Evolutionary conservation across 2,329 filamentous ascomycete species (phyloP).

Genomic region (Colletotrichum musicola): DNA sequence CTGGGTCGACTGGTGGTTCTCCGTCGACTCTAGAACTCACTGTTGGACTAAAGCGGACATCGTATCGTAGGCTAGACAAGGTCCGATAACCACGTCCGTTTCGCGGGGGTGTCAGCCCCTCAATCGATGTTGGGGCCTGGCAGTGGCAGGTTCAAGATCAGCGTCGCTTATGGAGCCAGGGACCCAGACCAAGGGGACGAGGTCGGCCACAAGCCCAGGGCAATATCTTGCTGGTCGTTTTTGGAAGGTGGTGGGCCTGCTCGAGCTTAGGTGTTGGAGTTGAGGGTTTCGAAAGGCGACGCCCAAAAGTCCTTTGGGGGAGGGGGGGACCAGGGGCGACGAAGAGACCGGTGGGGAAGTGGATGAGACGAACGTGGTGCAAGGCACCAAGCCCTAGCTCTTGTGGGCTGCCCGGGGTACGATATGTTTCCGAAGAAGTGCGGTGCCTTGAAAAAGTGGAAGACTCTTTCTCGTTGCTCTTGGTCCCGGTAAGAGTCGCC

Average conservation of each 20-base stretch:
- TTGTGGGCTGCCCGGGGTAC: constrained; percentile 3
- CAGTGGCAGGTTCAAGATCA: constrained; percentile 16
- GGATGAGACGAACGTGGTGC: constrained; percentile 26
- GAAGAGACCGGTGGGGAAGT: constrained; percentile 18
- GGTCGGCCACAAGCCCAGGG: constrained; percentile 5
- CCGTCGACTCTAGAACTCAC: not conserved
- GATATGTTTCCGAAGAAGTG: constrained; percentile 21
- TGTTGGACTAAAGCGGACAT: not conserved
- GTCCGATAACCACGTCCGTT: constrained; percentile 14
- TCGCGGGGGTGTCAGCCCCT: constrained; percentile 20
- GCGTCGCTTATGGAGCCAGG: not conserved
- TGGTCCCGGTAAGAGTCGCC: not conserved
- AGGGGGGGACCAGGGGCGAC: constrained; percentile 2
- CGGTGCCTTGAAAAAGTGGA: constrained; percentile 22
- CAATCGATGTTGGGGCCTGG: not conserved
- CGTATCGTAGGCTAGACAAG: not conserved
- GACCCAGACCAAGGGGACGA: constrained; percentile 19
- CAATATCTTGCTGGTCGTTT: constrained; percentile 20
- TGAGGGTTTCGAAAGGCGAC: constrained; percentile 2
- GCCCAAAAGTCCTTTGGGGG: constrained; percentile 17
- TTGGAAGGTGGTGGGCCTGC: constrained; percentile 28
- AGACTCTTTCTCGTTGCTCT: not conserved
- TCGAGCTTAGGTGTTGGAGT: not conserved
- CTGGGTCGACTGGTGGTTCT: not conserved
- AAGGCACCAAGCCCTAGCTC: constrained; percentile 18